These are phyloP conservation scores for Suillus spraguei DNA, from an alignment of 768 basidiomycete genomes.

Conservation along the genomic window DNA sequence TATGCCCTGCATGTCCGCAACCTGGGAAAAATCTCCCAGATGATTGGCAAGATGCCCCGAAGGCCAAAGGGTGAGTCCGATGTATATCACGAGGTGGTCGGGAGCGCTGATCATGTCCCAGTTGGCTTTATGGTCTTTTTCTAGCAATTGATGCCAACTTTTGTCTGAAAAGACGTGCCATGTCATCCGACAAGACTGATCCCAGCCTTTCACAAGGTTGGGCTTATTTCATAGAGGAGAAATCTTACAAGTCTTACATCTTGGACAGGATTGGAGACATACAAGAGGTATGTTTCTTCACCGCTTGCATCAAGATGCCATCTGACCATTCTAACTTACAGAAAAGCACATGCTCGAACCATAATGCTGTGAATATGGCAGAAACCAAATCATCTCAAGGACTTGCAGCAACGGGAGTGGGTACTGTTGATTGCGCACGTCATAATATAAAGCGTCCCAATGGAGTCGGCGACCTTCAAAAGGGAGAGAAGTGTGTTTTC, in stretches of 20 bases:
- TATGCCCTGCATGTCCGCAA: too few relatives aligned
- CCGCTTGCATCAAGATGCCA: not conserved
- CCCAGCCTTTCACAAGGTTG: too few relatives aligned
- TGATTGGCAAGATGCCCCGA: constrained; percentile 5
- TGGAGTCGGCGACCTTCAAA: constrained; percentile 17
- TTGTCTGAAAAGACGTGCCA: too few relatives aligned
- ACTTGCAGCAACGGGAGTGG: too few relatives aligned
- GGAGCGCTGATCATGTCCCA: constrained; percentile 8
- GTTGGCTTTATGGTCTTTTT: constrained; percentile 33
- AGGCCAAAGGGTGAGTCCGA: not conserved
- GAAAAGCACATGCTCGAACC: too few relatives aligned
- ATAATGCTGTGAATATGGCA: too few relatives aligned
- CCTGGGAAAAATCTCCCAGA: constrained; percentile 16
- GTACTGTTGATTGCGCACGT: constrained; percentile 29
- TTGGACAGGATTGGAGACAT: constrained; percentile 7
- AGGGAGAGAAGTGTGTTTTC: too few relatives aligned
- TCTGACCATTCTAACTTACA: too few relatives aligned
- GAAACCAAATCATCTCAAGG: too few relatives aligned
- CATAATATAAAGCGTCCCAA: constrained; percentile 19
- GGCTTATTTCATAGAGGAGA: constrained; percentile 32
- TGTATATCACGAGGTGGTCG: not conserved
- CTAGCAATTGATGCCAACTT: constrained; percentile 36
- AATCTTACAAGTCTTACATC: constrained; percentile 16
- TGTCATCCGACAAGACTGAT: too few relatives aligned
- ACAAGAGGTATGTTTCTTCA: constrained; percentile 3